Base-by-base conservation (phyloP, 176 grass and related monocot species). In the Tuctoria greenei region DNA sequence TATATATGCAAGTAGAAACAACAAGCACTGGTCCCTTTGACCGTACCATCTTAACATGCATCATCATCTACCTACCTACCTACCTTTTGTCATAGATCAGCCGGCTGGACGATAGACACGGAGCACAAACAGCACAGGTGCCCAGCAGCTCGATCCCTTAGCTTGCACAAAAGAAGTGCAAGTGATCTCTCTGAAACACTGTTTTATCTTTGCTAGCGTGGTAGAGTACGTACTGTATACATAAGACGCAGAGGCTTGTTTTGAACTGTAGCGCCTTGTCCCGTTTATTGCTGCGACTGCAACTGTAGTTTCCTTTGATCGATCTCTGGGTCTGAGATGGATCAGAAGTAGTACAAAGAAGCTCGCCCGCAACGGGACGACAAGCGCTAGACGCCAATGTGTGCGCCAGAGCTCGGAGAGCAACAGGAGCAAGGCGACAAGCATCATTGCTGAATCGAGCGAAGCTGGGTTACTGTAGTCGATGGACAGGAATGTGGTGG, bases 371-470 rank as follows among this genome's bases (percentile, higher is more conserved):
- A 56, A 70, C 15, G 56, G 57, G 78, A 81, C 84, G 78, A 81
- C 84, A 86, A 76, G 26, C 65, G 57, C 77, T 76, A 81, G 64
- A 56, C 20, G 21, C n/a, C 57, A n/a, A 65, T 49, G 5, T 64
- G 46, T 34, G 46, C n/a, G 66, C 55, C 72, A 72, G 66, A 49
- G 47, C 55, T 14, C 54, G 44, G 51, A 54, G 51, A 54, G 51
- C 51, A 81, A 76, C 84, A 87, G 67, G 42, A 67, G 68, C 63
- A 87, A 87, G 79, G 34, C 61, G 74, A 87, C 74, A 87, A 83
- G 61, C 36, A 61, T 58, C 3, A 31, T 31, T 66, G 17, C 51
- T 42, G 20, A 23, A 37, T 27, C 16, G 39, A 43, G 21, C 56
- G 31, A 31, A 31, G 49, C 41, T 78, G 78, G 34, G 10, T 36